Conservation (phyloP, 2,329 filamentous ascomycete genomes). For the Nemania abortiva region DNA sequence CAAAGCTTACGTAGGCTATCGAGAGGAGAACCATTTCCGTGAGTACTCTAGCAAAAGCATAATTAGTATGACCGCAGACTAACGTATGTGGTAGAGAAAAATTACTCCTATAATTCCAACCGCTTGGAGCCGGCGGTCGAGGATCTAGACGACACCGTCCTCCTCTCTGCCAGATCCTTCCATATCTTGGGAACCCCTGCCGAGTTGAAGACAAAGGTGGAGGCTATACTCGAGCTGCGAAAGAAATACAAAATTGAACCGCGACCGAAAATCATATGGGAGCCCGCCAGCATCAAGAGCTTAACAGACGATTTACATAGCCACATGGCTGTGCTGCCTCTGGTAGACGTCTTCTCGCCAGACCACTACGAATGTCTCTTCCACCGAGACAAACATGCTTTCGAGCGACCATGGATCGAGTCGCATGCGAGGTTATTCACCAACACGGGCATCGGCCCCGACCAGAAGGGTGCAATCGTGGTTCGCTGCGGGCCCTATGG, state of each 20-base stretch:
- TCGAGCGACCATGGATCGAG: background rate
- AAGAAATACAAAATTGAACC: background rate
- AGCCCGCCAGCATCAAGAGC: background rate
- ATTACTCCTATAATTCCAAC: background rate
- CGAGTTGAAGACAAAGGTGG: background rate
- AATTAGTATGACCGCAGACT: no score
- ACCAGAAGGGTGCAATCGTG: background rate
- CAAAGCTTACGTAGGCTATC: background rate
- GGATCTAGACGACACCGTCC: background rate
- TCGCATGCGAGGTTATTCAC: background rate
- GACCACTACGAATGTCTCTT: background rate
- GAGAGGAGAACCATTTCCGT: background rate
- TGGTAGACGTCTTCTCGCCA: slow-evolving; percentile 16
- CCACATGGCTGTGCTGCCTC: fast-evolving
- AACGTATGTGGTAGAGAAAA: background rate
- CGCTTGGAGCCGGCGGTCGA: background rate
- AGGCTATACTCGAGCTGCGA: background rate
- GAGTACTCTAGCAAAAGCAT: no score
- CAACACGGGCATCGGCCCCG: background rate
- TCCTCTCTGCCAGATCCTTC: slow-evolving; percentile 2
- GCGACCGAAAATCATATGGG: slow-evolving; percentile 19
- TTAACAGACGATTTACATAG: background rate
- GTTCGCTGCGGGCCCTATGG: slow-evolving; percentile 26
- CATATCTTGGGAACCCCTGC: background rate
- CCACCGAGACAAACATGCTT: no score